A percentile compares a stretch with the other conserved stretches of the same genome.
Evolutionary conservation across 2,329 filamentous ascomycete genomes (phyloP).

Genomic region (Metarhizium brunneum): DNA sequence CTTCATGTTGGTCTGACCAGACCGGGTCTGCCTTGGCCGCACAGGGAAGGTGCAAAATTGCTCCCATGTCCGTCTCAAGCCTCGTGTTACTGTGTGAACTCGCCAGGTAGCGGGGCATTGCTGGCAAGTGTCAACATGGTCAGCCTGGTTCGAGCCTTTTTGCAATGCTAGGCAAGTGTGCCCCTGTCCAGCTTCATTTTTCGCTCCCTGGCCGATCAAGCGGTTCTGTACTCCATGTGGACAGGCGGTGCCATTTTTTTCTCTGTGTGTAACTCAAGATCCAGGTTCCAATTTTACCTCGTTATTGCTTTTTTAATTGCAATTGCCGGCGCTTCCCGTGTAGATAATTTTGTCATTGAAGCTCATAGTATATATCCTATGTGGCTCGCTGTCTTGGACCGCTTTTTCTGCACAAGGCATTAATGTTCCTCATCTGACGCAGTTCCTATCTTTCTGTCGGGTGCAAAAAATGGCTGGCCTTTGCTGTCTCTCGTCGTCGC

Average conservation of each 20-base stretch:
- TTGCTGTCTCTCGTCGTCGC: not conserved
- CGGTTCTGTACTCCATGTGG: not conserved
- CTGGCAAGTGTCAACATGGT: not conserved
- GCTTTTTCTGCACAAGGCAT: not conserved
- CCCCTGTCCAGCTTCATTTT: slow-evolving; percentile 2
- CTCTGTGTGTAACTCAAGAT: not conserved
- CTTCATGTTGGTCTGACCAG: not conserved
- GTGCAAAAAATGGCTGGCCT: not conserved
- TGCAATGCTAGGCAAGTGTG: not conserved
- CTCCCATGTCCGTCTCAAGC: slow-evolving; percentile 2
- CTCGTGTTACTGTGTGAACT: slow-evolving; percentile 6
- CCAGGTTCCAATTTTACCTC: not conserved
- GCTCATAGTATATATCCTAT: not conserved
- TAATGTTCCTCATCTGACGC: not conserved
- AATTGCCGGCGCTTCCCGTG: not conserved
- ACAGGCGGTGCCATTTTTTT: not conserved
- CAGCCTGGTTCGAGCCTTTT: not conserved
- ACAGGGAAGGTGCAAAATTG: slow-evolving; percentile 3
- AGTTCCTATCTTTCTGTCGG: not conserved
- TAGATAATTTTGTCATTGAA: not conserved
- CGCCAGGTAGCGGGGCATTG: not conserved
- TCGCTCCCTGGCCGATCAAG: not conserved
- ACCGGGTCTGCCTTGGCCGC: not conserved
- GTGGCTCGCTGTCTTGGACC: not conserved
- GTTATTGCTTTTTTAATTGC: not conserved